Conservation (phyloP, 495 filamentous ascomycete species). For the Daldinia vernicosa region DNA sequence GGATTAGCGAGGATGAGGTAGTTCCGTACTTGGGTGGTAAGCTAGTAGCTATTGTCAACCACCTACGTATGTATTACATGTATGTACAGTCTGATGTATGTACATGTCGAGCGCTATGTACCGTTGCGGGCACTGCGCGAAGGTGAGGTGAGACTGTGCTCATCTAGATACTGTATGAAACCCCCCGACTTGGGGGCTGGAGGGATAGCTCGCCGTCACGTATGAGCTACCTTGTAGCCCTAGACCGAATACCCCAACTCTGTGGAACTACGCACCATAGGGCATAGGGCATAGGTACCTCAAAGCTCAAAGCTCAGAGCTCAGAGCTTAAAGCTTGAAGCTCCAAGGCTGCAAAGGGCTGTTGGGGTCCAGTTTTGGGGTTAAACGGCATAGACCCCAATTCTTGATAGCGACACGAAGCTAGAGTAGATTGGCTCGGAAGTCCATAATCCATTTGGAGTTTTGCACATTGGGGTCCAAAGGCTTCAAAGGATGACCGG, state of each 20-base stretch:
- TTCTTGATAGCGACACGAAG: conserved; percentile 37
- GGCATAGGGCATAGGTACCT: conserved; percentile 19
- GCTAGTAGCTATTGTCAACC: not conserved
- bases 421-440: conserved; percentile 39
- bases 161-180: conserved; percentile 34
- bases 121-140: conserved; percentile 19
- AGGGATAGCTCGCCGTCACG: not conserved
- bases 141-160: conserved; percentile 17
- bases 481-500: conserved; percentile 10
- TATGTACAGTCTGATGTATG: not conserved
- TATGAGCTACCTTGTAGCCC: not conserved
- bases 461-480: conserved; percentile 41
- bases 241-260: conserved; percentile 29
- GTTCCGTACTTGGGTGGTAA: not conserved
- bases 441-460: conserved; percentile 22
- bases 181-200: conserved; percentile 1
- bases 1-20: conserved; percentile 24
- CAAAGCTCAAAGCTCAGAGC: too few relatives aligned
- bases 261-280: conserved; percentile 21
- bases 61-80: not conserved
- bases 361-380: conserved; percentile 35
- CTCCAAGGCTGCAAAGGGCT: not conserved
- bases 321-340: not conserved
- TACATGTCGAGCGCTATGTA: not conserved
- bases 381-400: conserved; percentile 42